Percentiles rank a stretch among this genome's conserved stretches.
Conservation (phyloP, 352 stramenopile genomes). For the Blastocystis sp. region DNA sequence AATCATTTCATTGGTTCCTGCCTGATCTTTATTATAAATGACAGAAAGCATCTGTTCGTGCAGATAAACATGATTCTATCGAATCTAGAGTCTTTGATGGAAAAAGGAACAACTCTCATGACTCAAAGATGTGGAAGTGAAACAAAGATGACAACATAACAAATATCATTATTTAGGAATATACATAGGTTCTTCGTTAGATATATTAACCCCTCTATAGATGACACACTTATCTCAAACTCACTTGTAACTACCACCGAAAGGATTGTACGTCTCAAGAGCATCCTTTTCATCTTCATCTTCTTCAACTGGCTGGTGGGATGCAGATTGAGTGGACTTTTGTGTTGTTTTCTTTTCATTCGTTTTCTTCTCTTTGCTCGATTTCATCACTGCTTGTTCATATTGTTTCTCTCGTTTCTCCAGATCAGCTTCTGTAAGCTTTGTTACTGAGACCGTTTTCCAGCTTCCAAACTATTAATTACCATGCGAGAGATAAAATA, state of each 20-base stretch:
- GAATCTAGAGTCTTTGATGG: neutral
- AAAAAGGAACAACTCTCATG: neutral
- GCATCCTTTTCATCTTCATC: slow-evolving; percentile 56
- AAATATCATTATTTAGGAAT: neutral
- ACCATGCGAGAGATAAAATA: neutral
- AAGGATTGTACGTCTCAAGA: slow-evolving; percentile 49
- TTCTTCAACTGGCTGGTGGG: neutral
- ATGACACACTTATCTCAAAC: neutral
- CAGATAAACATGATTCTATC: neutral
- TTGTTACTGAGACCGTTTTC: slow-evolving; percentile 50
- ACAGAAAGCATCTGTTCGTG: neutral
- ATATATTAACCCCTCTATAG: slow-evolving; percentile 41
- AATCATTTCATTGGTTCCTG: neutral
- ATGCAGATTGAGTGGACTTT: neutral
- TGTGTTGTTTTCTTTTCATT: neutral
- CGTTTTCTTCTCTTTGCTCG: slow-evolving; percentile 12
- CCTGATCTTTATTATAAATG: neutral
- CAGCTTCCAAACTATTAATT: slow-evolving; percentile 48
- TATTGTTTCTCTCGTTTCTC: slow-evolving; percentile 32
- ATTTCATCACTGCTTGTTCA: slow-evolving; percentile 50
- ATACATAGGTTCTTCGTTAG: slow-evolving; percentile 29
- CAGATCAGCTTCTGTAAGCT: slow-evolving; percentile 20
- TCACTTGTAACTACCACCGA: slow-evolving; percentile 50
- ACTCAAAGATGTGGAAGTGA: neutral
- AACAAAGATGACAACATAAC: neutral